These are phyloP conservation scores for Dicorynia guianensis DNA, from an alignment of 306 rosid species.

Conservation along the genomic window DNA sequence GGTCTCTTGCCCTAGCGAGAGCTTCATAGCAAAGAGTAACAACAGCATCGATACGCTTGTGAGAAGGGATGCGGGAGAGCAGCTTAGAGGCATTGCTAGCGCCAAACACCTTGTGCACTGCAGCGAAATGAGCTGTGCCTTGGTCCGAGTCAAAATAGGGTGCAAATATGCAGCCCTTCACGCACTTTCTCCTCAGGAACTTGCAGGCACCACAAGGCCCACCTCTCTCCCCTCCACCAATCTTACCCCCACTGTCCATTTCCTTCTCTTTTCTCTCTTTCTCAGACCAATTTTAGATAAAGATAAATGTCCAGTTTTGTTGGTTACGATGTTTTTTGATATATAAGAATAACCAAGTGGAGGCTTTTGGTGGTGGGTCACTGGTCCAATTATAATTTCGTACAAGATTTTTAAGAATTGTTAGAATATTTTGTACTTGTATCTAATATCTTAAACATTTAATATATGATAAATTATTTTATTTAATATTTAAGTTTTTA, in stretches of 20 bases:
- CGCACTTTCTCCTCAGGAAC: conserved; percentile 81
- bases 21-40: conserved; percentile 88
- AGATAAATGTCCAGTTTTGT: background rate
- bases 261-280: conserved; percentile 1
- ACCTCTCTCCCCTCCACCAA: conserved; percentile 38
- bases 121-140: conserved; percentile 90
- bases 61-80: conserved; percentile 65
- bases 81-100: conserved; percentile 97
- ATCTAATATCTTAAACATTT: too few species aligned
- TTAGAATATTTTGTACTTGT: too few species aligned
- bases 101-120: conserved; percentile 95
- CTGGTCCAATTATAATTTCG: background rate
- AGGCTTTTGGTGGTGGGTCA: conserved; percentile 74
- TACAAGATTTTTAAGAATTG: too few species aligned
- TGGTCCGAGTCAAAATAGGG: conserved; percentile 87
- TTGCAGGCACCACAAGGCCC: conserved; percentile 99
- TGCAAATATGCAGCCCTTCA: conserved; percentile 84
- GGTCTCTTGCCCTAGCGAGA: conserved; percentile 80
- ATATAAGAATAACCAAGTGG: conserved; percentile 30
- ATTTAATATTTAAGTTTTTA: too few species aligned
- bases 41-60: conserved; percentile 77
- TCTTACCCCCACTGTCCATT: conserved; percentile 47
- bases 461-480: too few species aligned
- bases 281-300: background rate
- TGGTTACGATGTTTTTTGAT: conserved; percentile 37